Percentiles rank a stretch among this genome's conserved stretches.
Evolutionary conservation across 257 asterid species (phyloP).

Genomic region (Gardenia jasminoides): DNA sequence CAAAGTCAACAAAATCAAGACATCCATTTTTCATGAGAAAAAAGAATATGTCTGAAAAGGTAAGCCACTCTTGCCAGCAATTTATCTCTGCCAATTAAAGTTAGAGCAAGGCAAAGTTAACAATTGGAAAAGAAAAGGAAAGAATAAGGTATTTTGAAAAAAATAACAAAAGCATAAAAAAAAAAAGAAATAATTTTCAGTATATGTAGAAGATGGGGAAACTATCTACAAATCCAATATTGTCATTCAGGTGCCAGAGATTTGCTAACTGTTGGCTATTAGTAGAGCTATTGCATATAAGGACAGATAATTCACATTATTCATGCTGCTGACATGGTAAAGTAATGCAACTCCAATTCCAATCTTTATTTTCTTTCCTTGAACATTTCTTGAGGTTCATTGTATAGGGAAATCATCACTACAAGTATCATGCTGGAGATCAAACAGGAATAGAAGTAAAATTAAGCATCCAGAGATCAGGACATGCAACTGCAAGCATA

Average conservation of each 20-base stretch:
- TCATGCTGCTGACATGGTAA: background rate
- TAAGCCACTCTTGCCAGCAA: conserved; percentile 99
- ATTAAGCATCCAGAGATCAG: background rate
- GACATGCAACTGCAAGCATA: background rate
- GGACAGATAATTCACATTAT: background rate
- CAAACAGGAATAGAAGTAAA: background rate
- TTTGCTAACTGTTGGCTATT: background rate
- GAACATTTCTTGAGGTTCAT: background rate
- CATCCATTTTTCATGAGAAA: conserved; percentile 96
- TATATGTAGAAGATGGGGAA: background rate
- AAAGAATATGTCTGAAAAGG: conserved; percentile 85
- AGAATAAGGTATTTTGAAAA: background rate
- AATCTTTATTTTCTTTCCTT: background rate
- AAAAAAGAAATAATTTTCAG: background rate
- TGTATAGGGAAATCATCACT: background rate
- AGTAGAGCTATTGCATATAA: background rate
- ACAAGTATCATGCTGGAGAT: background rate
- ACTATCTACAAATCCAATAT: background rate
- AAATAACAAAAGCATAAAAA: background rate
- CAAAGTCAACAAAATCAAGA: conserved; percentile 92
- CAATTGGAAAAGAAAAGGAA: conserved; percentile 1
- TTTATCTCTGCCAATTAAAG: conserved; percentile 62
- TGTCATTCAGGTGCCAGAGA: background rate
- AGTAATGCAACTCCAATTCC: background rate
- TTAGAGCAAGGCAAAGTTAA: conserved; percentile 14